Percentiles rank a stretch among this genome's conserved stretches.
Conservation (phyloP, 768 basidiomycete species). For the Agrocybe praecox region DNA sequence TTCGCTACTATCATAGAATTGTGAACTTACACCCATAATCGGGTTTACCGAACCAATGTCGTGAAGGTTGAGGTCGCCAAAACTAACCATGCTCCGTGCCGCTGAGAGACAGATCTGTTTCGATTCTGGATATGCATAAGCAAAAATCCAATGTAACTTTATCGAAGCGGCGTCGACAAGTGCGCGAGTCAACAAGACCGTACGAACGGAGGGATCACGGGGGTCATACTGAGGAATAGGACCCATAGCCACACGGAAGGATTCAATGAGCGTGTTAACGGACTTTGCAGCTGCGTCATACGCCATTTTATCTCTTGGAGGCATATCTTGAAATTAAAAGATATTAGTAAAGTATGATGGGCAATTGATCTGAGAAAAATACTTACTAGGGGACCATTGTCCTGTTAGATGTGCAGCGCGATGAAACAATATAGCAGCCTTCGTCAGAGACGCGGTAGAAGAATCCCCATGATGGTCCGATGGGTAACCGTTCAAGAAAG, state of each 20-base stretch:
- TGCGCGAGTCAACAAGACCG: slow-evolving; percentile 47
- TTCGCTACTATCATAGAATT: slow-evolving; percentile 1
- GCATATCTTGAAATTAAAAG: slow-evolving; percentile 33
- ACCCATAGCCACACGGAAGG: slow-evolving; percentile 37
- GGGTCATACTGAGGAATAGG: slow-evolving; percentile 30
- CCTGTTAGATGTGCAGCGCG: slow-evolving; percentile 55
- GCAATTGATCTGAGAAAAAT: slow-evolving; percentile 2
- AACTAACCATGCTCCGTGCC: slow-evolving; percentile 43
- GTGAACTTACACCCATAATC: slow-evolving; percentile 51
- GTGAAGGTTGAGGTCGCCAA: slow-evolving; percentile 38
- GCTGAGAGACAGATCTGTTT: slow-evolving; percentile 44
- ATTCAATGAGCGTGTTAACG: slow-evolving; percentile 47
- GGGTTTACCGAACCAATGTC: slow-evolving; percentile 46
- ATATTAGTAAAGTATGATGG: slow-evolving; percentile 9
- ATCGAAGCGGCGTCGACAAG: slow-evolving; percentile 51
- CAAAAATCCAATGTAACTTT: slow-evolving; percentile 52
- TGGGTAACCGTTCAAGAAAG: slow-evolving; percentile 43
- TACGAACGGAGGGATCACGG: slow-evolving; percentile 36
- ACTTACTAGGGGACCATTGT: slow-evolving; percentile 45
- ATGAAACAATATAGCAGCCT: slow-evolving; percentile 62
- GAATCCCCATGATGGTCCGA: slow-evolving; percentile 35
- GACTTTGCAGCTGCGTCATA: slow-evolving; percentile 47
- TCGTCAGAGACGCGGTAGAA: slow-evolving; percentile 45
- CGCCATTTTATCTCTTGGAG: slow-evolving; percentile 40
- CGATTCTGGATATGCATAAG: slow-evolving; percentile 42